phyloP scores from a whole-genome alignment of 2,329 filamentous ascomycete species.

The Herpotrichia juniperi region DNA sequence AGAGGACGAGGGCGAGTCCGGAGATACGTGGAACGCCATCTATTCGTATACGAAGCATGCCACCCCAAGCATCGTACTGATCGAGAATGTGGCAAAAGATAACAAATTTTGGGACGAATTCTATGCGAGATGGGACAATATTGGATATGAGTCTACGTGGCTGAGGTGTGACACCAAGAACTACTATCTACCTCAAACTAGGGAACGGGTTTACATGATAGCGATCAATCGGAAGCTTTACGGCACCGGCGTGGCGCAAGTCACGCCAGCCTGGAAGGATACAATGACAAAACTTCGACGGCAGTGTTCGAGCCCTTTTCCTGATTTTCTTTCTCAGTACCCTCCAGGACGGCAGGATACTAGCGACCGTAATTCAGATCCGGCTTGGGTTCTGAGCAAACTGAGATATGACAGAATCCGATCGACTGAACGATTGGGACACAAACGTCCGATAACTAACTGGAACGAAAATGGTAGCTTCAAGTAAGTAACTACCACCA shows the following conservation, averaged over 20 bases:
- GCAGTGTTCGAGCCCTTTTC: constrained; percentile 66
- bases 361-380: constrained; percentile 27
- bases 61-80: constrained; percentile 67
- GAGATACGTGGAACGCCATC: constrained; percentile 68
- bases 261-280: constrained; percentile 48
- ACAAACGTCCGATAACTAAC: constrained; percentile 62
- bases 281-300: constrained; percentile 58
- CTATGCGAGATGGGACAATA: constrained; percentile 50
- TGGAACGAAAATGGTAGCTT: constrained; percentile 63
- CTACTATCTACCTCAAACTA: constrained; percentile 75
- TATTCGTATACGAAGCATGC: constrained; percentile 61
- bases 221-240: constrained; percentile 44
- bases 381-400: constrained; percentile 64
- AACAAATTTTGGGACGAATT: constrained; percentile 65
- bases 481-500: too few species aligned
- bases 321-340: constrained; percentile 64
- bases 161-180: constrained; percentile 69
- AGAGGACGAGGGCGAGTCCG: constrained; percentile 66
- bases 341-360: constrained; percentile 58
- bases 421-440: constrained; percentile 56
- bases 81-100: constrained; percentile 69
- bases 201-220: constrained; percentile 53
- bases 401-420: constrained; percentile 65
- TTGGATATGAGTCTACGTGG: constrained; percentile 62
- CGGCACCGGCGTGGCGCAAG: constrained; percentile 17